Evolutionary conservation across 116 monocot species (phyloP), one percentile per base, ranked within the genome.

Genomic region (Zostera marina): DNA sequence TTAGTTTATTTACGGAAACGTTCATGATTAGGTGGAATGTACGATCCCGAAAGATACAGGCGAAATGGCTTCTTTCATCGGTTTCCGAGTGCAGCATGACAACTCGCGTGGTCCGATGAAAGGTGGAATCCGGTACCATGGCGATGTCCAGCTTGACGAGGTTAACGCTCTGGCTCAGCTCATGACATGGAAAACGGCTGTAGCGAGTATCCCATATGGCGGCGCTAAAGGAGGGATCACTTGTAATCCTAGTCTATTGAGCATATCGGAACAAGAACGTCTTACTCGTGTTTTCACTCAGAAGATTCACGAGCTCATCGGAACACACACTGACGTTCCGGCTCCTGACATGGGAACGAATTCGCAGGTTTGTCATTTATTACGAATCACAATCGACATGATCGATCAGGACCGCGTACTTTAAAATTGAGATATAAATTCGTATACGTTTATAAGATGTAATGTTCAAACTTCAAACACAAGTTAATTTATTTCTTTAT

Each of bases 311-410:
- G 87, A 92, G 8, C 72, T 83, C 20, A 92, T 92, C 48, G 87
- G 92, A 57, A 74, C 66, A 25, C 87, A 87, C 52, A 80, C 68
- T 1, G 92, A 92, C 70, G 80, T 92, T 59, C 92, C 87, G 0
- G 92, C 87, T 42, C 92, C 92, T 63, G 92, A 92, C 54, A 87
- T 87, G 92, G 92, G 92, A 76, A 92, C 92, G 15, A 92, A 92
- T 68, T 63, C 87, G 61, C 92, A 92, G 83, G 92, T 92, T 11
- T 13, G 10, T 14, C 15, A 56, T 14, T 66, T 38, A 20, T 15
- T 1, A 13, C 8, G 13, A 47, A 47, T 16, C n/a, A n/a, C n/a
- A n/a, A n/a, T n/a, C n/a, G n/a, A n/a, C n/a, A n/a, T n/a, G n/a
- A n/a, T n/a, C n/a, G n/a, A n/a, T n/a, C n/a, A n/a, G n/a, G n/a